These are phyloP conservation scores for Lepiota venenata DNA, from an alignment of 768 basidiomycete genomes.

Conservation along the genomic window DNA sequence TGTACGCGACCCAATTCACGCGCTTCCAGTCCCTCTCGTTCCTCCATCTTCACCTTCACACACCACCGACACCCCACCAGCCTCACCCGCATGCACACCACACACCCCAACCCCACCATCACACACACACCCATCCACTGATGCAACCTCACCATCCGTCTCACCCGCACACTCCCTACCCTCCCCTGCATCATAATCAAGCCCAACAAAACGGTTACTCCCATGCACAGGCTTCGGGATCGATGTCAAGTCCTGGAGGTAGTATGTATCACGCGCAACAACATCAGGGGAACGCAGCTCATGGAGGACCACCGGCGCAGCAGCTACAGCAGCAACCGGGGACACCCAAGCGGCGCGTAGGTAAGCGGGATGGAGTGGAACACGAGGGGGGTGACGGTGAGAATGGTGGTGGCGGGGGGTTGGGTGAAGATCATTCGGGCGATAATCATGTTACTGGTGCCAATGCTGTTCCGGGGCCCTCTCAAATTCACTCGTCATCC, in stretches of 20 bases:
- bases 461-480: too few species aligned
- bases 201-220: too few species aligned
- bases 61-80: neutral
- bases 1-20: conserved; percentile 46
- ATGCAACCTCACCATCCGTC: too few species aligned
- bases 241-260: neutral
- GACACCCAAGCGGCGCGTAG: neutral
- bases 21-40: conserved; percentile 51
- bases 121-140: neutral
- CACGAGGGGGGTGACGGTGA: conserved; percentile 1
- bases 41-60: conserved; percentile 52
- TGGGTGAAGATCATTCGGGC: neutral
- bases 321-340: neutral
- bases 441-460: neutral
- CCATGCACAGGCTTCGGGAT: too few species aligned
- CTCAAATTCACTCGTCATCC: too few species aligned
- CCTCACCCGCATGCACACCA: conserved; percentile 34
- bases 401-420: neutral
- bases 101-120: conserved; percentile 51
- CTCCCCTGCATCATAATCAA: too few species aligned
- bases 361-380: conserved; percentile 2
- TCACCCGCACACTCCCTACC: too few species aligned
- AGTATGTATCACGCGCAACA: too few species aligned
- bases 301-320: too few species aligned
- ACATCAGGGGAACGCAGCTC: too few species aligned